Evolutionary conservation across 108 stramenopile genomes (phyloP).

Genomic region (Fragilaria radians): DNA sequence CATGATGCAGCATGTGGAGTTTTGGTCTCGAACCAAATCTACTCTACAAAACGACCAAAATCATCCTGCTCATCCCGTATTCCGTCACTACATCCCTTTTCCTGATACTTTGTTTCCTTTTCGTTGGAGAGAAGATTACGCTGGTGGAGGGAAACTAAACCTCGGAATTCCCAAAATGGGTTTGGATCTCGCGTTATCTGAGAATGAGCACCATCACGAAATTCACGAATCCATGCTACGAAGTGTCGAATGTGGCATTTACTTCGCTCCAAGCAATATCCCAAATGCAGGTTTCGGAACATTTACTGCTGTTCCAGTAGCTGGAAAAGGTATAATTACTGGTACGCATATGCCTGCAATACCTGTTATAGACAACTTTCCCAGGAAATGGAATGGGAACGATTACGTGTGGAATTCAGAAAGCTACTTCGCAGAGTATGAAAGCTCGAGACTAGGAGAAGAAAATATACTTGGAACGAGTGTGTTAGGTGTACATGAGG

Average conservation of each 20-base stretch:
- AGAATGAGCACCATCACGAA: neutral
- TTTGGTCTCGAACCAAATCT: neutral
- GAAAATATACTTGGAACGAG: constrained; percentile 4
- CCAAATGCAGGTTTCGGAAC: constrained; percentile 46
- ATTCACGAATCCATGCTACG: constrained; percentile 10
- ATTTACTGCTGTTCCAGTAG: constrained; percentile 33
- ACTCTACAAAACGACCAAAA: neutral
- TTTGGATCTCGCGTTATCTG: neutral
- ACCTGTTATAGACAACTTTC: neutral
- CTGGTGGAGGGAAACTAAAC: neutral
- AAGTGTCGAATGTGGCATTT: constrained; percentile 28
- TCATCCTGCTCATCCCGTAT: constrained; percentile 13
- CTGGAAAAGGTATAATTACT: constrained; percentile 2
- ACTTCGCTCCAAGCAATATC: constrained; percentile 43
- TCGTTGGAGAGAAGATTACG: constrained; percentile 19
- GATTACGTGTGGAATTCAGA: constrained; percentile 18
- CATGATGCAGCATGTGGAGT: constrained; percentile 10
- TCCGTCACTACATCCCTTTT: constrained; percentile 27
- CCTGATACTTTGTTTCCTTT: constrained; percentile 31
- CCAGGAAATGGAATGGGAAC: constrained; percentile 3
- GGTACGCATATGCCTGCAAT: constrained; percentile 8
- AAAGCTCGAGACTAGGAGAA: constrained; percentile 6
- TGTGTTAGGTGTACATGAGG: constrained; percentile 14
- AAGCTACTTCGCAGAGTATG: neutral
- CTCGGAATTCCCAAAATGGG: constrained; percentile 2